Base-by-base conservation (phyloP, 805 yeast species). In the Candida montana region DNA sequence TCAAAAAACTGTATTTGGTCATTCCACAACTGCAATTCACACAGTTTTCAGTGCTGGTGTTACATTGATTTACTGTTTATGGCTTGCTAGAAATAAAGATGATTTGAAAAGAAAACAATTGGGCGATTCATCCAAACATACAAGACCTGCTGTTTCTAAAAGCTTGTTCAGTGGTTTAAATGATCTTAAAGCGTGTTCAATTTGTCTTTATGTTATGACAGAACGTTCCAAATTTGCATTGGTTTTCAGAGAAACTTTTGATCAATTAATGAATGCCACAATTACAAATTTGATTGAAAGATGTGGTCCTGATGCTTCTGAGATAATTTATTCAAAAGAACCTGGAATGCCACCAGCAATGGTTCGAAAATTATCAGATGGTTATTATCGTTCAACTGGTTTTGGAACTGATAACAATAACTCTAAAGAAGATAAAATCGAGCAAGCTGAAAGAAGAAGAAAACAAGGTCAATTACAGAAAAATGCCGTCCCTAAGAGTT, bases 1-100 rank as follows among this genome's bases (percentile, higher is more conserved):
- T 57, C 79, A 78, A 52, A 75, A 72, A 50, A 77, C 83, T 0
- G 75, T 74, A 2, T 65, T 67, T 40, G 85, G 85, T 3, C 83
- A 77, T 53, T 77, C 84, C 1, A 78, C 81, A 0, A 71, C 81
- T 26, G 80, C 83, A 11, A 77, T 80, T 33, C 85, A 80, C 53
- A 77, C 83, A 0, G 78, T 76, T 10, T 80, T 80, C 54, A 79
- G 77, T 37, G 84, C 85, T 11, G 87, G 87, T 35, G 79, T 80
- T 7, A 80, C 86, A 1, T 61, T 80, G 28, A 73, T 79, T 7
- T 80, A 80, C 51, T 79, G 85, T 58, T 64, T 80, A 49, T 80
- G 85, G 84, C 52, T 80, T 33, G 75, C 81, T 13, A 71, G 83
- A 55, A 80, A 80, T 49, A 65, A 69, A 46, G 81, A 77, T 54